A percentile compares a stretch with the other conserved stretches of the same genome.
These are phyloP conservation scores for Akanthomyces uredinophilus DNA, from an alignment of 2,329 filamentous ascomycete genomes.

Conservation along the genomic window DNA sequence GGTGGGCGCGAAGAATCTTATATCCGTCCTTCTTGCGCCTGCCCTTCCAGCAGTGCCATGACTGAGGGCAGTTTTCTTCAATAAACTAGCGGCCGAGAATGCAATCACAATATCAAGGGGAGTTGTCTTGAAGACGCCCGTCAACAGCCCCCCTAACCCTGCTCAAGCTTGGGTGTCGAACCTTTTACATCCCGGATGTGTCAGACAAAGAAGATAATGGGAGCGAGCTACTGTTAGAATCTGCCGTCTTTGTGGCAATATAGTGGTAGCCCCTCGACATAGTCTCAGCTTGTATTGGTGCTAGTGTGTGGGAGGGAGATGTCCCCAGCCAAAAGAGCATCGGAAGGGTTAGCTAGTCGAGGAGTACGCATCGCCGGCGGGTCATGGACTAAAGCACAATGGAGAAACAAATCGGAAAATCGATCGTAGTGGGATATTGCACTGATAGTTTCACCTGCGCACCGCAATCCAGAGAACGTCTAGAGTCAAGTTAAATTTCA, in stretches of 20 bases:
- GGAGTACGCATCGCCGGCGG: not conserved
- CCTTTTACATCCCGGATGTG: not conserved
- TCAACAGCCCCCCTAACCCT: not conserved
- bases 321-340: not conserved
- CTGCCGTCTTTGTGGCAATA: not conserved
- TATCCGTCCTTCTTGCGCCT: not conserved
- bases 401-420: not conserved
- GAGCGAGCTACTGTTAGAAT: not conserved
- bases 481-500: not conserved
- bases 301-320: not conserved
- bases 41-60: not conserved
- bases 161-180: not conserved
- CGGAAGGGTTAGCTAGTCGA: not conserved
- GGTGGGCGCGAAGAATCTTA: constrained; percentile 1
- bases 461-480: not conserved
- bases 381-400: not conserved
- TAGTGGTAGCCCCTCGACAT: not conserved
- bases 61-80: not conserved
- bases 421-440: not conserved
- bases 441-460: not conserved
- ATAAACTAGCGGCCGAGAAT: constrained; percentile 10
- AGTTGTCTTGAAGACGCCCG: not conserved
- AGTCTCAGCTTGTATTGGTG: not conserved
- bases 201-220: not conserved
- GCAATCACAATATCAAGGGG: constrained; percentile 18